Base-by-base conservation (phyloP, 345 rosid species). In the Aegle marmelos region DNA sequence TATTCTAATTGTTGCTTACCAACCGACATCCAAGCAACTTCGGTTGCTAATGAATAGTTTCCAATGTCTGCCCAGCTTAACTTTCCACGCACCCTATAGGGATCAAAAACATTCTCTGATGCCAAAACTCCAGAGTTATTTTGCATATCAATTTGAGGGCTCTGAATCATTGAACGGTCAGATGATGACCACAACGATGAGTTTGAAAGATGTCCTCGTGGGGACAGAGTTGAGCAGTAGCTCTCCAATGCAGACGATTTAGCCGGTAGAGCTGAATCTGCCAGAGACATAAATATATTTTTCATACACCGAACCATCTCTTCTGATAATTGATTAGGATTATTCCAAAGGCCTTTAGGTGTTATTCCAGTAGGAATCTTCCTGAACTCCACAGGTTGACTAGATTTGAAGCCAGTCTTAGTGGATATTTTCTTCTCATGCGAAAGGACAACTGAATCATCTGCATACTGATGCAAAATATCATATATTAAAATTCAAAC, bases 11-110 rank as follows among this genome's bases (percentile, higher is more conserved):
- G 94, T 81, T 92, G 90, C 91, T 92, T 90, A 79, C 98, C 98
- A 81, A 93, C 99, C 11, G 99, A 92, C 96, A 95, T 88, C 94
- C 99, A 95, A 79, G 98, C 92, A 78, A 95, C 98, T 88, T 92
- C 97, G 4, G 85, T 81, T 65, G 92, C 91, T 48, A 79, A 73
- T 70, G 90, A 82, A 84, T 95, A 95, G 79, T 89, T 92, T 79
- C 97, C 93, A 63, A 85, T 84, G 72, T 92, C 92, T 14, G 81
- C 83, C 99, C 99, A 95, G 79, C 96, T 92, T 80, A 93, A 73
- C 87, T 93, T 95, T 56, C 97, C 97, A 13, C 89, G 92, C 68
- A 93, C 91, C 78, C 84, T 87, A 76, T 93, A 95, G 21, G 99
- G 98, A 82, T 93, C 98, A 82, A 85, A 87, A 66, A 86, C 88